phyloP scores from a whole-genome alignment of 2,329 filamentous ascomycete species.

The Eurotiales sp. region DNA sequence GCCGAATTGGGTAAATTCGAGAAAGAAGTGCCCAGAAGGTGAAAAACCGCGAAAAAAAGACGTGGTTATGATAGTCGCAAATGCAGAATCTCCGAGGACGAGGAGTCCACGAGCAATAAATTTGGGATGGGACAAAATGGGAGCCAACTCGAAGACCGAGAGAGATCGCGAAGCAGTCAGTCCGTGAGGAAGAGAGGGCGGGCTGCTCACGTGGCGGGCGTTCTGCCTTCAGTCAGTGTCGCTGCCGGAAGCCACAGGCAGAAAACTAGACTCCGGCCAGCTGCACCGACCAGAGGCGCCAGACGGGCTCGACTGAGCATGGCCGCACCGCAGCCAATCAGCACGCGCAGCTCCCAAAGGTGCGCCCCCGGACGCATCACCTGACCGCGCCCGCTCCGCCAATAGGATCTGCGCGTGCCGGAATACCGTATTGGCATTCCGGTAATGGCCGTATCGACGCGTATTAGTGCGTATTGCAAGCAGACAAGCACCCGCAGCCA shows the following conservation, averaged over 20 bases:
- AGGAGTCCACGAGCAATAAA: conserved; percentile 2
- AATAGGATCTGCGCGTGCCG: too few species aligned
- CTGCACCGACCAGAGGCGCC: conserved; percentile 24
- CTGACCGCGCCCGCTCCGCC: conserved; percentile 22
- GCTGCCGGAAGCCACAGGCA: conserved; percentile 19
- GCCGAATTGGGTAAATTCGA: conserved; percentile 25
- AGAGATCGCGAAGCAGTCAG: conserved; percentile 22
- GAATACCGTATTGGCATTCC: too few species aligned
- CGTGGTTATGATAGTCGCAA: background rate
- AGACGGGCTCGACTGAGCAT: background rate
- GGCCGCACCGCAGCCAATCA: background rate
- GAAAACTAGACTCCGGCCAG: conserved; percentile 20
- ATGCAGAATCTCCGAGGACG: background rate
- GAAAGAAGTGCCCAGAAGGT: conserved; percentile 18
- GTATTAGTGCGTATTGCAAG: too few species aligned
- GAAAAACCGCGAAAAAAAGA: conserved; percentile 19
- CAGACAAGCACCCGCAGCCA: background rate
- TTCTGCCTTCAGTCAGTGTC: background rate
- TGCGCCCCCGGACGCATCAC: conserved; percentile 22
- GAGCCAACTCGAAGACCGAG: conserved; percentile 16
- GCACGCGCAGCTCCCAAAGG: background rate
- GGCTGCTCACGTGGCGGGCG: conserved; percentile 39
- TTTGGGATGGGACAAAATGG: conserved; percentile 15
- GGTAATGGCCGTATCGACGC: too few species aligned
- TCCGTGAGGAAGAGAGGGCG: conserved; percentile 28